Percentiles rank a stretch among this genome's conserved stretches.
These are phyloP conservation scores for Phytophthora colocasiae DNA, from an alignment of 352 stramenopile genomes.

Conservation along the genomic window DNA sequence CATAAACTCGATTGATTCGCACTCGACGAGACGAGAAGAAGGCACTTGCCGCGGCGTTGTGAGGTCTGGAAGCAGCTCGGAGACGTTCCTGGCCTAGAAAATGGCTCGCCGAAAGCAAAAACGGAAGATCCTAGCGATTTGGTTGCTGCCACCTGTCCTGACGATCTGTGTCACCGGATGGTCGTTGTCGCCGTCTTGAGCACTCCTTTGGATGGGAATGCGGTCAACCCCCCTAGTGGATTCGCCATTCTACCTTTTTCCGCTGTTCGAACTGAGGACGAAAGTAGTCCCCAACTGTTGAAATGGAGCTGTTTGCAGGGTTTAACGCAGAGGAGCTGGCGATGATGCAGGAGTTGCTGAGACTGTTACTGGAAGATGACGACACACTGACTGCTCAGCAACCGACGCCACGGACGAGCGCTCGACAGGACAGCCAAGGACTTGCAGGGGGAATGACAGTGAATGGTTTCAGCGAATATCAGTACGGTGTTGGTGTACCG, in stretches of 20 bases:
- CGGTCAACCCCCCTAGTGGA: background rate
- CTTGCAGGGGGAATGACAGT: constrained; percentile 12
- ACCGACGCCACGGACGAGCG: constrained; percentile 17
- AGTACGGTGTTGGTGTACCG: constrained; percentile 11
- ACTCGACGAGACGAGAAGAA: constrained; percentile 33
- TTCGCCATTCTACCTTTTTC: constrained; percentile 35
- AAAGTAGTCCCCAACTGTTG: constrained; percentile 22
- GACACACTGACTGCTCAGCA: constrained; percentile 28
- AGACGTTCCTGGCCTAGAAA: constrained; percentile 20
- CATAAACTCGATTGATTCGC: constrained; percentile 27
- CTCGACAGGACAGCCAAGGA: constrained; percentile 27
- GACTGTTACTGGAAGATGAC: constrained; percentile 44
- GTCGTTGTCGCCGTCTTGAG: constrained; percentile 32
- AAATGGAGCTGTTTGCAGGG: constrained; percentile 47
- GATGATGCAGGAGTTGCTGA: constrained; percentile 49
- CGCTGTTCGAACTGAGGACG: constrained; percentile 39
- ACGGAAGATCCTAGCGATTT: constrained; percentile 32
- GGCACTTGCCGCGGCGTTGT: constrained; percentile 24
- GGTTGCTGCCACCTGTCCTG: constrained; percentile 29
- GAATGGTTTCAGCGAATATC: constrained; percentile 22
- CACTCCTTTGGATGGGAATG: constrained; percentile 27
- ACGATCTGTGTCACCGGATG: constrained; percentile 28
- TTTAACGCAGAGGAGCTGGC: constrained; percentile 50
- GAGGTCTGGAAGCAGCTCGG: constrained; percentile 15
- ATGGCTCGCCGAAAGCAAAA: constrained; percentile 3